A percentile compares a stretch with the other conserved stretches of the same genome.
These are phyloP conservation scores for Leccinum brunneo-olivaceum DNA, from an alignment of 1,284 basidiomycete species.

Conservation along the genomic window DNA sequence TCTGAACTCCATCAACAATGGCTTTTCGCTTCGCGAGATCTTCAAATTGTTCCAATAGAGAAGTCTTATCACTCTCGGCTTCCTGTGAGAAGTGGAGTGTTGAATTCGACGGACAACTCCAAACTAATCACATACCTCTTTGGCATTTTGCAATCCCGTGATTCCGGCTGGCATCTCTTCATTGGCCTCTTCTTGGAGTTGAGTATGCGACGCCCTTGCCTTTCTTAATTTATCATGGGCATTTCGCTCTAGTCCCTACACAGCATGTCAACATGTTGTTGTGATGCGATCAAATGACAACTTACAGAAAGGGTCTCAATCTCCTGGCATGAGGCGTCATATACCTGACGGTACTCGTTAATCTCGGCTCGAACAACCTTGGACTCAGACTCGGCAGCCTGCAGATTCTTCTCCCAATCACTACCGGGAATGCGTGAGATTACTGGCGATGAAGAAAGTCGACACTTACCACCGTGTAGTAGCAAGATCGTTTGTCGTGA, in stretches of 20 bases:
- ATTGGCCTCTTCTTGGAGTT: slow-evolving; percentile 55
- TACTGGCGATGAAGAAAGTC: background rate
- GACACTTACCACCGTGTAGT: slow-evolving; percentile 30
- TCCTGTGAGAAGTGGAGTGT: slow-evolving; percentile 36
- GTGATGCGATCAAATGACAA: background rate
- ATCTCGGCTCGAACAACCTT: slow-evolving; percentile 17
- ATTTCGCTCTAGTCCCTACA: slow-evolving; percentile 25
- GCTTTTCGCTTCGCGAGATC: slow-evolving; percentile 38
- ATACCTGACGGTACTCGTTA: slow-evolving; percentile 18
- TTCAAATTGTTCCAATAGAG: slow-evolving; percentile 43
- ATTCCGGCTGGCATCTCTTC: slow-evolving; percentile 72
- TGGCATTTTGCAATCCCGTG: slow-evolving; percentile 55
- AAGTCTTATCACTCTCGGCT: slow-evolving; percentile 45
- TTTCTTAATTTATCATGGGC: slow-evolving; percentile 25
- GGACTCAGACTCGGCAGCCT: slow-evolving; percentile 23
- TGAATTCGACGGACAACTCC: background rate
- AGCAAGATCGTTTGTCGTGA: slow-evolving; percentile 36
- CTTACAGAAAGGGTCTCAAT: slow-evolving; percentile 21
- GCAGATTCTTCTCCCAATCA: slow-evolving; percentile 26
- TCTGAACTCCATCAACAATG: slow-evolving; percentile 39
- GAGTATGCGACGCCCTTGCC: slow-evolving; percentile 31
- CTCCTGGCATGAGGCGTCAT: slow-evolving; percentile 13
- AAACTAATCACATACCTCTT: slow-evolving; percentile 34
- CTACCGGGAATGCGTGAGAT: slow-evolving; percentile 10
- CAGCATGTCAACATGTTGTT: background rate